Percentiles rank a stretch among this genome's conserved stretches.
Evolutionary conservation across 73 alveolate species (phyloP).

Genomic region (Halteria grandinella): DNA sequence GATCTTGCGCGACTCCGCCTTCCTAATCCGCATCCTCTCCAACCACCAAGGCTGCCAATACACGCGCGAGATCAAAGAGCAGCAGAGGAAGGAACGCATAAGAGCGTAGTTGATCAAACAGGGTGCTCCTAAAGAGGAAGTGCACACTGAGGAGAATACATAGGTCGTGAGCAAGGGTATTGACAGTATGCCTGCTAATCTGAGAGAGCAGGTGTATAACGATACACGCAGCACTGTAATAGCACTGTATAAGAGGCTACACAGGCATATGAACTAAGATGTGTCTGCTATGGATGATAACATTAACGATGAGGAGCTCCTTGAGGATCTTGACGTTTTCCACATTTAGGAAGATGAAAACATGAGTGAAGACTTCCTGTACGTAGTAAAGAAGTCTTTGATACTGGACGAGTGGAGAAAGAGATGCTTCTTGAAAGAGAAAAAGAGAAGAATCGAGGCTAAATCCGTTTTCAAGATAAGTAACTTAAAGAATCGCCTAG

Average conservation of each 20-base stretch:
- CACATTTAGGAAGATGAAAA: constrained; percentile 33
- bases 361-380: constrained; percentile 50
- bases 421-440: not conserved
- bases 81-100: too few species aligned
- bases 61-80: too few species aligned
- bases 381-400: constrained; percentile 34
- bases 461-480: not conserved
- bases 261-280: constrained; percentile 11
- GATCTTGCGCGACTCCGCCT: constrained; percentile 36
- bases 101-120: too few species aligned
- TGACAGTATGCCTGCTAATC: not conserved
- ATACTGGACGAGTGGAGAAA: constrained; percentile 58
- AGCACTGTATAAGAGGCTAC: not conserved
- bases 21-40: constrained; percentile 43
- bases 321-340: constrained; percentile 5
- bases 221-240: constrained; percentile 37
- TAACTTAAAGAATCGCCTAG: not conserved
- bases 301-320: constrained; percentile 20
- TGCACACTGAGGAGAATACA: too few species aligned
- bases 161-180: too few species aligned
- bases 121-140: too few species aligned
- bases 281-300: constrained; percentile 18
- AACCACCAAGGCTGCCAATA: constrained; percentile 41
- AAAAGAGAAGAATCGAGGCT: not conserved
- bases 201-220: too few species aligned